These are phyloP conservation scores for Isatis tinctoria DNA, from an alignment of 345 rosid species.

Conservation along the genomic window DNA sequence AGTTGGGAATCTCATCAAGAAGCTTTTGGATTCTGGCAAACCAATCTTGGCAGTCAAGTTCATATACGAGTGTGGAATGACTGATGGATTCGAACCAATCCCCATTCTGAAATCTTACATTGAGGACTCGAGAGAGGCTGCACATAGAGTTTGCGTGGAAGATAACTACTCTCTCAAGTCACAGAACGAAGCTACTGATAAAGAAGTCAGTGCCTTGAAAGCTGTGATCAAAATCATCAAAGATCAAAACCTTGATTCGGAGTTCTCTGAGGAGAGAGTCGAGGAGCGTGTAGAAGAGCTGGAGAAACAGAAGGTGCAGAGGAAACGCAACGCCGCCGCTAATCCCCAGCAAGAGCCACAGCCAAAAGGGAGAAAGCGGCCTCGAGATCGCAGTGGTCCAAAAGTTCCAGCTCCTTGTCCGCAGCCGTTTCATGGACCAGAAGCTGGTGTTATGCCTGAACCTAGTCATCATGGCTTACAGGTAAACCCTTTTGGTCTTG, in stretches of 20 bases:
- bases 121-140: conserved; percentile 33
- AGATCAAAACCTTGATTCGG: conserved; percentile 52
- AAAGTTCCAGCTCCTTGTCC: conserved; percentile 19
- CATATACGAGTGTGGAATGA: conserved; percentile 58
- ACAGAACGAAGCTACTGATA: conserved; percentile 50
- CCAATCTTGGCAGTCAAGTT: conserved; percentile 52
- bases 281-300: conserved; percentile 56
- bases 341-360: conserved; percentile 26
- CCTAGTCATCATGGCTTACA: conserved; percentile 30
- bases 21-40: conserved; percentile 51
- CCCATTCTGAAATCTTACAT: conserved; percentile 47
- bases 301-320: conserved; percentile 57
- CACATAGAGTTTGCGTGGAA: conserved; percentile 33
- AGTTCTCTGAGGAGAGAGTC: conserved; percentile 37
- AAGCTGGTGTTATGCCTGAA: conserved; percentile 29
- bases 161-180: conserved; percentile 44
- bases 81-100: conserved; percentile 51
- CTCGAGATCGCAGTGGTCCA: not conserved
- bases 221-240: conserved; percentile 53
- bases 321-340: conserved; percentile 39
- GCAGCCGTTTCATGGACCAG: conserved; percentile 16
- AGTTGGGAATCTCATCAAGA: conserved; percentile 44
- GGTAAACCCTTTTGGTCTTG: conserved; percentile 38
- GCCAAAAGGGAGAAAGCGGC: conserved; percentile 10
- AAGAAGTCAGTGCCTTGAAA: conserved; percentile 55